Evolutionary conservation across 2,329 filamentous ascomycete genomes (phyloP).

Genomic region (Talaromyces funiculosus): DNA sequence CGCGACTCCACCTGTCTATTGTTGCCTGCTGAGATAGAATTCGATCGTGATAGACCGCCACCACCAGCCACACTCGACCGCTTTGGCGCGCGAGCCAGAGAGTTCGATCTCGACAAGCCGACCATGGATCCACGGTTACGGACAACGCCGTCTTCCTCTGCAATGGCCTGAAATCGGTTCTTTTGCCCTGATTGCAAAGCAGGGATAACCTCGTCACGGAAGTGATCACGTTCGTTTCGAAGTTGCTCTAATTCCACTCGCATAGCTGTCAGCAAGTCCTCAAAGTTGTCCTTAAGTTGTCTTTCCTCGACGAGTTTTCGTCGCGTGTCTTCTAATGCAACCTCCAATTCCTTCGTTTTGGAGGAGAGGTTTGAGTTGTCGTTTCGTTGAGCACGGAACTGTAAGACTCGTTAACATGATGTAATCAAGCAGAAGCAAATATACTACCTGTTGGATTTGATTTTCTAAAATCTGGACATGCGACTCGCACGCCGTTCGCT

Average conservation of each 20-base stretch:
- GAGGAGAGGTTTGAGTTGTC: conserved; percentile 43
- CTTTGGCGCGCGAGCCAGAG: conserved; percentile 53
- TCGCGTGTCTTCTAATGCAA: conserved; percentile 72
- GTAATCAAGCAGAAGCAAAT: conserved; percentile 11
- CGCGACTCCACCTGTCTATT: conserved; percentile 47
- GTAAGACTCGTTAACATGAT: conserved; percentile 15
- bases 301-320: conserved; percentile 79
- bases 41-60: conserved; percentile 55
- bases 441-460: conserved; percentile 60
- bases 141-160: conserved; percentile 49
- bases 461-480: conserved; percentile 80
- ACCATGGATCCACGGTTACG: conserved; percentile 42
- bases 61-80: conserved; percentile 18
- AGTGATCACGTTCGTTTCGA: conserved; percentile 74
- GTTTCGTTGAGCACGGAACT: conserved; percentile 50
- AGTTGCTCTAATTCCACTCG: conserved; percentile 75
- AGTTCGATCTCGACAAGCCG: conserved; percentile 61
- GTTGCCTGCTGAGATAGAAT: conserved; percentile 46
- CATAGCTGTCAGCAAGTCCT: conserved; percentile 80
- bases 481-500: conserved; percentile 69
- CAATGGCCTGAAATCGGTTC: conserved; percentile 54
- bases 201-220: conserved; percentile 82
- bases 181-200: conserved; percentile 54
- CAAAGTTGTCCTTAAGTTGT: conserved; percentile 84
- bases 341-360: conserved; percentile 72